Conservation (phyloP, 2,329 filamentous ascomycete genomes). For the Xylaria sp. region DNA sequence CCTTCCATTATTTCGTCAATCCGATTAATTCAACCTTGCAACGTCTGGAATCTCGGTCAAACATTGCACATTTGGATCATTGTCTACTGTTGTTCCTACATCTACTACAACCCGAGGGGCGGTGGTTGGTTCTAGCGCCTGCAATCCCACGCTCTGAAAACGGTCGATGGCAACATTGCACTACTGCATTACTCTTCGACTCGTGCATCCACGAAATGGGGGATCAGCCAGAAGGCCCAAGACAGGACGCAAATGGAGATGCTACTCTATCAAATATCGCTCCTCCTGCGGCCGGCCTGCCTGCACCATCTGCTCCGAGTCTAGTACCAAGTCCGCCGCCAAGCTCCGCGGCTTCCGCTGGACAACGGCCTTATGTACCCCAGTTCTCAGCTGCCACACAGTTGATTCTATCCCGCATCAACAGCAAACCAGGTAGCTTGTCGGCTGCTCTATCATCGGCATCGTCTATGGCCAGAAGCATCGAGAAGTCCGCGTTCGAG, state of each 20-base stretch:
- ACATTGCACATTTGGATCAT: neutral
- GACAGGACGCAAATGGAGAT: constrained; percentile 3
- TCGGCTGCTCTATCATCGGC: constrained; percentile 50
- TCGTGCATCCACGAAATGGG: constrained; percentile 21
- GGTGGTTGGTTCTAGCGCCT: neutral
- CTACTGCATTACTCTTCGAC: neutral
- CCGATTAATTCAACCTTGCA: neutral
- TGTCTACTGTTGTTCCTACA: neutral
- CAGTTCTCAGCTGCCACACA: constrained; percentile 52
- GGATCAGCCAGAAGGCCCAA: neutral
- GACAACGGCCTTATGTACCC: constrained; percentile 48
- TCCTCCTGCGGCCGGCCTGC: constrained; percentile 15
- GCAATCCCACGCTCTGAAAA: neutral
- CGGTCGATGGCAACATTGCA: neutral
- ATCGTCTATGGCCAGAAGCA: constrained; percentile 46
- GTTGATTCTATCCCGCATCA: constrained; percentile 54
- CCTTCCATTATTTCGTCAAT: neutral
- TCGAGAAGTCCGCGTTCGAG: constrained; percentile 46
- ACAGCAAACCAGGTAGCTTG: constrained; percentile 49
- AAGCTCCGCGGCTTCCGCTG: constrained; percentile 41
- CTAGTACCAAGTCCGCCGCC: constrained; percentile 39
- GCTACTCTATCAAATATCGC: constrained; percentile 13
- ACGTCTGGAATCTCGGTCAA: neutral
- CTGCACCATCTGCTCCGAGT: constrained; percentile 11
- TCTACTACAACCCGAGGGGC: neutral